phyloP scores from a whole-genome alignment of 1,284 basidiomycete genomes.

The Pseudozyma sp. region DNA sequence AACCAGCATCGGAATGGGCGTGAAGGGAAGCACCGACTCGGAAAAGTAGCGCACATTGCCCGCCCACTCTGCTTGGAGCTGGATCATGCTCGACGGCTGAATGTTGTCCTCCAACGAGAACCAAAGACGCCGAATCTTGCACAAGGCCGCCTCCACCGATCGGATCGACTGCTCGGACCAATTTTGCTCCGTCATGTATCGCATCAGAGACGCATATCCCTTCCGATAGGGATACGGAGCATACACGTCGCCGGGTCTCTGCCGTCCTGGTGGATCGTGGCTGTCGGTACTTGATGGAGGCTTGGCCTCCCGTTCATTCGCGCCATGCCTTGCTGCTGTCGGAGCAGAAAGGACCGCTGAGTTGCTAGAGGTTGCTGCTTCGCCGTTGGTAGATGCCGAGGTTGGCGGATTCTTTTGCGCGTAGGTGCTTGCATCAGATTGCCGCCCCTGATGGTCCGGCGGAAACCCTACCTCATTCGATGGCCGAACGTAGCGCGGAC shows the following conservation, averaged over 20 bases:
- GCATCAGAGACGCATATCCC: conserved; percentile 50
- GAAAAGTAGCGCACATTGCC: conserved; percentile 47
- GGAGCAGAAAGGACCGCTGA: neutral
- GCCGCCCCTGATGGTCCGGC: conserved; percentile 2
- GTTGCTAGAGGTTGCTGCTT: neutral
- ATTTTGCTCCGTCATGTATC: conserved; percentile 48
- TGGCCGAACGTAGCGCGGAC: conserved; percentile 3
- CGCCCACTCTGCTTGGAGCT: conserved; percentile 52
- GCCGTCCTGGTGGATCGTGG: conserved; percentile 9
- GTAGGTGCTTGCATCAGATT: neutral
- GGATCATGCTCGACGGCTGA: conserved; percentile 50
- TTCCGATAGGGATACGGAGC: conserved; percentile 49
- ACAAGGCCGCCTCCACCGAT: conserved; percentile 44
- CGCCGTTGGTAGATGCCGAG: neutral
- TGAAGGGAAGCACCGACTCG: conserved; percentile 47
- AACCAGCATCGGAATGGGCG: conserved; percentile 45
- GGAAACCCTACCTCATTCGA: neutral
- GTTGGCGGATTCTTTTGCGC: neutral
- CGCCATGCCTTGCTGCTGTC: neutral
- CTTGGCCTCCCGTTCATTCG: neutral
- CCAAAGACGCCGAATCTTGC: conserved; percentile 48
- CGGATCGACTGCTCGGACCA: conserved; percentile 48
- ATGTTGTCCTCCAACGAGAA: conserved; percentile 53
- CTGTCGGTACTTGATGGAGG: conserved; percentile 2
- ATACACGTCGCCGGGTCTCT: conserved; percentile 38